Evolutionary conservation across 2,329 filamentous ascomycete species (phyloP), one percentile per base, ranked within the genome.

Genomic region (Colletotrichum chrysophilum): DNA sequence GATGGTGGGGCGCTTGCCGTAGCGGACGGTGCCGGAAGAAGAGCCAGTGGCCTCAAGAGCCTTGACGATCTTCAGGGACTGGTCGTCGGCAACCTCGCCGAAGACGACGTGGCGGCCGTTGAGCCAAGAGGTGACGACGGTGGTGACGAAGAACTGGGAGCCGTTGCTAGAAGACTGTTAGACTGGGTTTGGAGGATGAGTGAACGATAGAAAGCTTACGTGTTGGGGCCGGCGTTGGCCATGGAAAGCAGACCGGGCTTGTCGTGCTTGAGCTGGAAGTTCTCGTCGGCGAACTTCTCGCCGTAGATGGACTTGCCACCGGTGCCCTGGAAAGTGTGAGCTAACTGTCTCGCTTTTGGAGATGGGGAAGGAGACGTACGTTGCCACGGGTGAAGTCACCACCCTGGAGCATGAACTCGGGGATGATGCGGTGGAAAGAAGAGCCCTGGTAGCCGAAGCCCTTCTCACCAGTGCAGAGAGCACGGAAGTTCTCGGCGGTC

Each of bases 121-220:
- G 80, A 97, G 90, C 90, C 98, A 98, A 71, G 93, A 93, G 76
- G 97, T 98, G 76, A 93, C 91, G 66, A 98, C 95, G 72, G 96
- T 98, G 82, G 96, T 98, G 84, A 98, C 89, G 90, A 98, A 98
- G 91, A 98, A 98, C 87, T 98, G 96, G 67, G 95, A 98, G 82
- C 97, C 97, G 88, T 99, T 99, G 86, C 97, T 98, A 87, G 13
- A 88, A 21, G 87, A 52, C 10, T 88, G 66, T 81, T 56, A 80
- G 81, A 28, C 3, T 16, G 16, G 4, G 14, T n/a, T 48, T 7
- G 21, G 52, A 30, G 16, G 12, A n/a, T 24, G 21, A 24, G 21
- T 24, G 21, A 24, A 24, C 21, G 21, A 24, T 24, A 24, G 21
- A 24, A 24, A 24, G 21, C 91, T 86, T 89, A 93, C 92, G 96